Percentiles rank a stretch among this genome's conserved stretches.
Evolutionary conservation across 371 early-diverging fungal species (phyloP).

Genomic region (Saksenaea oblongispora): DNA sequence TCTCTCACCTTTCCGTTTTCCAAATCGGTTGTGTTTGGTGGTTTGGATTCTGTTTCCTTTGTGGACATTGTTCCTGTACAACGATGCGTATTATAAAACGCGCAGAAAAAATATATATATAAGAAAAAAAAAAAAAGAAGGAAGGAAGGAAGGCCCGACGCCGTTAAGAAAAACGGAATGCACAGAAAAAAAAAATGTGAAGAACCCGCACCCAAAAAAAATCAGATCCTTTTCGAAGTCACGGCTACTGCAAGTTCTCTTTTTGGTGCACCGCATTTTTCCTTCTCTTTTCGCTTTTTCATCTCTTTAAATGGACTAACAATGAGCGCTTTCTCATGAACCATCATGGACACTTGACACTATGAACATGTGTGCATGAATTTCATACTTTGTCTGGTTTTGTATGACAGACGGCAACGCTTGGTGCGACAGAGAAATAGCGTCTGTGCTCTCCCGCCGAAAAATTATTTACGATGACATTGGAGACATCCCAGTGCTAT

Average conservation of each 20-base stretch:
- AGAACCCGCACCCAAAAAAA: not conserved
- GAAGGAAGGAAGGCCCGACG: not conserved
- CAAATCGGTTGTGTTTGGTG: not conserved
- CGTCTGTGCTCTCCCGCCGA: no score
- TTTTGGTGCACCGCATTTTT: not conserved
- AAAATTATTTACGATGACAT: no score
- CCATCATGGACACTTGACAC: no score
- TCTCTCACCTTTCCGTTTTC: not conserved
- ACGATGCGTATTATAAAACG: not conserved
- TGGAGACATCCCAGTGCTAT: no score
- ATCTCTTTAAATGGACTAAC: not conserved
- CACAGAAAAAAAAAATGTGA: not conserved
- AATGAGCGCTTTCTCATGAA: no score
- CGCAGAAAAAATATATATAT: not conserved
- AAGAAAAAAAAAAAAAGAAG: not conserved
- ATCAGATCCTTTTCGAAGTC: conserved; percentile 5
- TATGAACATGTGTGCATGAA: no score
- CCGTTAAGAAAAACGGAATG: not conserved
- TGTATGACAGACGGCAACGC: no score
- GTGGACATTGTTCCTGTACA: not conserved
- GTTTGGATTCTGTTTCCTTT: not conserved
- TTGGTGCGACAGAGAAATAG: no score
- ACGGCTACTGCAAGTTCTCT: not conserved
- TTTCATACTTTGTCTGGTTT: no score
- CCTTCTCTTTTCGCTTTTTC: not conserved